A percentile compares a stretch with the other conserved stretches of the same genome.
phyloP scores from a whole-genome alignment of 2,329 filamentous ascomycete genomes.

The Myriosclerotinia scirpicola region DNA sequence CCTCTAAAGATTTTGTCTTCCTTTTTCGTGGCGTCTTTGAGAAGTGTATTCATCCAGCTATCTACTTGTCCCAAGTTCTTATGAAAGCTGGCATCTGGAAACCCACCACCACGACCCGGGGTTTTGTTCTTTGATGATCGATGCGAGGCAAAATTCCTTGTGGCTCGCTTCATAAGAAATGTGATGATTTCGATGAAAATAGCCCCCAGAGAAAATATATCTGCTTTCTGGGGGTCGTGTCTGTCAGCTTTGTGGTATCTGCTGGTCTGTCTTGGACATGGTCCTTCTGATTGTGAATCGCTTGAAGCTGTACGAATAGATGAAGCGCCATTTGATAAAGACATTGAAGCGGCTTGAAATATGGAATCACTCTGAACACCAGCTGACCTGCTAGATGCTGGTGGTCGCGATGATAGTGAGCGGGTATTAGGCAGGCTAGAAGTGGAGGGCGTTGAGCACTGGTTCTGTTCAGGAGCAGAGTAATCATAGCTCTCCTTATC shows the following conservation, averaged over 20 bases:
- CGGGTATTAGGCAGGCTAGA: constrained; percentile 23
- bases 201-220: constrained; percentile 72
- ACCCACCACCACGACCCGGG: constrained; percentile 52
- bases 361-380: not conserved
- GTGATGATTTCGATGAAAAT: constrained; percentile 71
- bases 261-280: not conserved
- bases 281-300: constrained; percentile 14
- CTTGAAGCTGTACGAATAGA: constrained; percentile 34
- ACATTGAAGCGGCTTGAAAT: constrained; percentile 3
- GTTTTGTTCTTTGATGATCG: constrained; percentile 64
- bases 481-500: constrained; percentile 73
- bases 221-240: constrained; percentile 58
- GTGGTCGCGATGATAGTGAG: constrained; percentile 33
- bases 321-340: constrained; percentile 29
- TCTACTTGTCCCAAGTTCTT: constrained; percentile 67
- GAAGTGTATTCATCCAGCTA: constrained; percentile 63
- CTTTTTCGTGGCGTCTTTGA: constrained; percentile 55
- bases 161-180: constrained; percentile 66
- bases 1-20: constrained; percentile 51
- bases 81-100: constrained; percentile 69
- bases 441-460: constrained; percentile 41
- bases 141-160: constrained; percentile 64
- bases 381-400: constrained; percentile 30
- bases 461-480: constrained; percentile 60
- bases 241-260: constrained; percentile 40